phyloP scores from a whole-genome alignment of 177 flowering plant species.

The Vitis hybrid region DNA sequence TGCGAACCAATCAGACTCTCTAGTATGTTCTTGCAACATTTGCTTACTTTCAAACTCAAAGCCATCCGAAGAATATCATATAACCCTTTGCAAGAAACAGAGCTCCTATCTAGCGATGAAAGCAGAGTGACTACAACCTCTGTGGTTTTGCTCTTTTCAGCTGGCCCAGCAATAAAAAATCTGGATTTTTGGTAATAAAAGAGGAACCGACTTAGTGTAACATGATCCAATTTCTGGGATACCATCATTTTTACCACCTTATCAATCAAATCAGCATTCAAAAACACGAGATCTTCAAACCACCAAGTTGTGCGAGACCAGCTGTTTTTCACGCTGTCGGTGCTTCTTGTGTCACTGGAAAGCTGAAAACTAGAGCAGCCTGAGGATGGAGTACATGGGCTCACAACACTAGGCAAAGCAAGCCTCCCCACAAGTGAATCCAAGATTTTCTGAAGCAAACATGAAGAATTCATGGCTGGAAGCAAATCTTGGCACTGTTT shows the following conservation, averaged over 20 bases:
- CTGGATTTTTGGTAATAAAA: constrained; percentile 30
- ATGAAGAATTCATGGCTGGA: constrained; percentile 27
- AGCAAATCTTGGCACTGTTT: constrained; percentile 53
- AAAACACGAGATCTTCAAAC: constrained; percentile 39
- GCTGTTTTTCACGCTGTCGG: constrained; percentile 6
- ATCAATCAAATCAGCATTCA: constrained; percentile 20
- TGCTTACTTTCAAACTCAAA: constrained; percentile 22
- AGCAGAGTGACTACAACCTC: constrained; percentile 24
- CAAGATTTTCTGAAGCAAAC: constrained; percentile 41
- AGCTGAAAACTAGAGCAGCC: constrained; percentile 46
- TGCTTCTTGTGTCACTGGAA: constrained; percentile 58
- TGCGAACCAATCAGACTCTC: constrained; percentile 38
- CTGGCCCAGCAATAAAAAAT: constrained; percentile 8
- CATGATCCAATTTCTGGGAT: constrained; percentile 25
- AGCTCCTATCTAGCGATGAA: constrained; percentile 28
- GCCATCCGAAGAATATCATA: constrained; percentile 22
- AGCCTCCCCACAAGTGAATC: constrained; percentile 46
- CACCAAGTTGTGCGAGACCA: constrained; percentile 30
- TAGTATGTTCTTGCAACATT: constrained; percentile 15
- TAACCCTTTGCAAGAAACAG: constrained; percentile 30
- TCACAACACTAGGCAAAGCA: constrained; percentile 27
- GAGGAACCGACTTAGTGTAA: constrained; percentile 26
- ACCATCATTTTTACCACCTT: constrained; percentile 20
- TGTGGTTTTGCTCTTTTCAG: constrained; percentile 21
- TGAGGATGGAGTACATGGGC: constrained; percentile 52